Base-by-base conservation (phyloP, 108 stramenopile species). In the Epipyxis sp. region DNA sequence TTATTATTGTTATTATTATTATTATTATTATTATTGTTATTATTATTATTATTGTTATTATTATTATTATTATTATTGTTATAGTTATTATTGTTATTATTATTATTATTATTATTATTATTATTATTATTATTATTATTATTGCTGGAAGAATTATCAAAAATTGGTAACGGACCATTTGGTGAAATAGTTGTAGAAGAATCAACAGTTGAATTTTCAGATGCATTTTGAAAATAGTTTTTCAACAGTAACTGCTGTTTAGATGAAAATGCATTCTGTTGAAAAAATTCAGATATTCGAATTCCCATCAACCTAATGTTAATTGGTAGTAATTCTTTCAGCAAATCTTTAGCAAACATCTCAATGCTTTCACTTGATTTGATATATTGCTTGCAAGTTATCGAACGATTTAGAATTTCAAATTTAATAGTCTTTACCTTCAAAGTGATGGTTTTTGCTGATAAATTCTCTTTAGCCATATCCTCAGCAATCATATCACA, bases 341-440 rank as follows among this genome's bases (percentile, higher is more conserved):
- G 80, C 58, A 94, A 59, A 1, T 81, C 83, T 1, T 76, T 44
- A 0, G 87, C 87, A 43, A 84, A 40, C 29, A 68, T 74, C 2
- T 86, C 62, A 74, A 93, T 45, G 57, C 89, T 87, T 40, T 87
- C 83, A 25, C 84, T 65, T 37, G 44, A 34, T 40, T 82, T 85
- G 0, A 86, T 32, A 42, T 79, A 89, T 1, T 77, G 67, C 6
- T 76, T 84, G 10, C 78, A 68, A 27, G 78, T 76, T 41, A 67
- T 45, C 27, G 88, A 69, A 43, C 84, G 77, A 13, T 78, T 84
- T 44, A 86, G 74, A 0, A 91, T 82, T 42, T 91, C 90, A 76
- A 92, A 94, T 45, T 81, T 86, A n/a, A 86, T 71, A 59, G 90
- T 46, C 68, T 92, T 94, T 59, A 94, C 91, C 81, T 93, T 94